Evolutionary conservation across 148 eudicot species (phyloP).

Genomic region (Vaccinium corymbosum): DNA sequence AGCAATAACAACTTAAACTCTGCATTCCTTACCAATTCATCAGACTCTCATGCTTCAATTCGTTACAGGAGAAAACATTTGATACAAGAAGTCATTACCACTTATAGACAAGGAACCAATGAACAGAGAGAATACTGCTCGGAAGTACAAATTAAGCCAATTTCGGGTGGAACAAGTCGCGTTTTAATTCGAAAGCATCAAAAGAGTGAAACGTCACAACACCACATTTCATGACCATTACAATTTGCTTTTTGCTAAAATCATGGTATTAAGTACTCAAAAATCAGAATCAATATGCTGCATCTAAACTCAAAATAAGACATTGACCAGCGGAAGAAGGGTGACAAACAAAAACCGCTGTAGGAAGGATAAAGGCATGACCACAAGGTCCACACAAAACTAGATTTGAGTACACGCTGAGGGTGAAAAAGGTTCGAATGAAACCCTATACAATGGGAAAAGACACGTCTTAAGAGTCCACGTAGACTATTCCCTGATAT

Average conservation of each 20-base stretch:
- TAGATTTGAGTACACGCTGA: not conserved
- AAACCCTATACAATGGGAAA: conserved; percentile 6
- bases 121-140: not conserved
- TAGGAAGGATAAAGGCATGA: not conserved
- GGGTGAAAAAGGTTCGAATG: not conserved
- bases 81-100: not conserved
- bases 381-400: not conserved
- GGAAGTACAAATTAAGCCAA: not conserved
- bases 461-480: not conserved
- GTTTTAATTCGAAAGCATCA: not conserved
- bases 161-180: not conserved
- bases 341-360: not conserved
- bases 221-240: not conserved
- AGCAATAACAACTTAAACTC: too few relatives aligned
- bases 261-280: not conserved
- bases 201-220: not conserved
- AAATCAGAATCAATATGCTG: conserved; percentile 12
- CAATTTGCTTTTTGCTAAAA: not conserved
- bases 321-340: not conserved
- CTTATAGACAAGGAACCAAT: too few relatives aligned
- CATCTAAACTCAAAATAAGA: not conserved
- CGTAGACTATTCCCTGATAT: not conserved
- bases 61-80: not conserved
- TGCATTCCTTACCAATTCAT: not conserved
- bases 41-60: not conserved